A percentile compares a stretch with the other conserved stretches of the same genome.
Evolutionary conservation across 1,284 basidiomycete species (phyloP).

Genomic region (Apiotrichum mycotoxinovorans): DNA sequence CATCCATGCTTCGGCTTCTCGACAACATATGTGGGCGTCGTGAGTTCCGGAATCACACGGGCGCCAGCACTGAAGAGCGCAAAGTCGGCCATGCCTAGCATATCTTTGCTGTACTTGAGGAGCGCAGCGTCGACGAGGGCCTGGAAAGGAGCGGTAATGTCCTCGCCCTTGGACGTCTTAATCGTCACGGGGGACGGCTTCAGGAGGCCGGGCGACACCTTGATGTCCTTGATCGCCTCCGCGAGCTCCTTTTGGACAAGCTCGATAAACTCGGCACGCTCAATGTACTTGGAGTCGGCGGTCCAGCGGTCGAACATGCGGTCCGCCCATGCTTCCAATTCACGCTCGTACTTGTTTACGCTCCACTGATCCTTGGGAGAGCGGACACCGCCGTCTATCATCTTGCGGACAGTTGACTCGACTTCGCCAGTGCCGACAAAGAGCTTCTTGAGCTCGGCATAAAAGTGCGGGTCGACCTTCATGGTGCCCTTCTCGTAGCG

Average conservation of each 20-base stretch:
- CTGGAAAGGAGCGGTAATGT: slow-evolving; percentile 66
- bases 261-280: slow-evolving; percentile 33
- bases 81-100: slow-evolving; percentile 74
- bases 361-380: slow-evolving; percentile 3
- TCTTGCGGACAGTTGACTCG: slow-evolving; percentile 21
- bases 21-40: slow-evolving; percentile 70
- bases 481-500: slow-evolving; percentile 44
- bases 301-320: slow-evolving; percentile 42
- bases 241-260: slow-evolving; percentile 24
- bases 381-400: slow-evolving; percentile 10
- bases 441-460: slow-evolving; percentile 51
- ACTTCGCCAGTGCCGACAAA: slow-evolving; percentile 44
- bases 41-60: slow-evolving; percentile 72
- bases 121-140: slow-evolving; percentile 68
- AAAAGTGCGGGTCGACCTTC: slow-evolving; percentile 52
- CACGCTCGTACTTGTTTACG: slow-evolving; percentile 41
- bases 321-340: slow-evolving; percentile 45
- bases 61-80: slow-evolving; percentile 81
- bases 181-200: slow-evolving; percentile 53
- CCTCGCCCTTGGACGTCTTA: slow-evolving; percentile 70
- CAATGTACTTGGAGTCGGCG: slow-evolving; percentile 27
- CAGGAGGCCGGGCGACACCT: slow-evolving; percentile 1
- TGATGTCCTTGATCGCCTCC: slow-evolving; percentile 31
- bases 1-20: slow-evolving; percentile 45
- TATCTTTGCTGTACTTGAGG: slow-evolving; percentile 67